Conservation (phyloP, 495 filamentous ascomycete genomes). For the Annulohypoxylon stygium region DNA sequence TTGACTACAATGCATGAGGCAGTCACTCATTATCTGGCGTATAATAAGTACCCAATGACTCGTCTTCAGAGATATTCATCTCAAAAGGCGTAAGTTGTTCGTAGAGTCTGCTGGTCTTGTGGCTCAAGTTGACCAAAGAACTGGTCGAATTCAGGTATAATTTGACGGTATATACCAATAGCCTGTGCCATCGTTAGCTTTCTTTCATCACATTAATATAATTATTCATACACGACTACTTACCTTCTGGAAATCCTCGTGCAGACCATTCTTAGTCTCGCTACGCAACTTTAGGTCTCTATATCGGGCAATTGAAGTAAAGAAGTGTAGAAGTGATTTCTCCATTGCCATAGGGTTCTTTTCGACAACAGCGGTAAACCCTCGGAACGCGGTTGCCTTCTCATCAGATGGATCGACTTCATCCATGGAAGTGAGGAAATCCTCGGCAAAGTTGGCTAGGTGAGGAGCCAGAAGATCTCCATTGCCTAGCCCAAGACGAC, state of each 20-base stretch:
- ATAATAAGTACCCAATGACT: background rate
- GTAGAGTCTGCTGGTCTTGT: conserved; percentile 69
- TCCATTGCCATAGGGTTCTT: conserved; percentile 94
- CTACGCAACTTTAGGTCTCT: conserved; percentile 66
- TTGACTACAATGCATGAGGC: conserved; percentile 1
- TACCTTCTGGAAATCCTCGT: conserved; percentile 63
- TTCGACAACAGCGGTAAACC: conserved; percentile 86
- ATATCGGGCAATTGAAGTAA: conserved; percentile 85
- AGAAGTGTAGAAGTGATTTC: conserved; percentile 82
- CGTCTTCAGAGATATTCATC: background rate
- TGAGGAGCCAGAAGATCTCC: conserved; percentile 82
- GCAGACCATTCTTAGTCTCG: conserved; percentile 60
- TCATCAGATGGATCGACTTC: conserved; percentile 92
- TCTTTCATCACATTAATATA: conserved; percentile 17
- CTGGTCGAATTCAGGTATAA: conserved; percentile 87
- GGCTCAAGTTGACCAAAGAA: conserved; percentile 78
- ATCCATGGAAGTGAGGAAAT: conserved; percentile 84
- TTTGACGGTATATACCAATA: conserved; percentile 81
- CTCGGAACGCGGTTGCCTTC: conserved; percentile 92
- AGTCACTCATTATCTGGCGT: conserved; percentile 11
- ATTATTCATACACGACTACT: background rate
- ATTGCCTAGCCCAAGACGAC: conserved; percentile 87
- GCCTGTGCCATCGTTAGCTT: conserved; percentile 64
- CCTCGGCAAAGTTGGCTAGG: conserved; percentile 81
- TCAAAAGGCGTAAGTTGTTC: conserved; percentile 46